Evolutionary conservation across 805 yeast genomes (phyloP).

Genomic region (Nakazawaea anatomiae): DNA sequence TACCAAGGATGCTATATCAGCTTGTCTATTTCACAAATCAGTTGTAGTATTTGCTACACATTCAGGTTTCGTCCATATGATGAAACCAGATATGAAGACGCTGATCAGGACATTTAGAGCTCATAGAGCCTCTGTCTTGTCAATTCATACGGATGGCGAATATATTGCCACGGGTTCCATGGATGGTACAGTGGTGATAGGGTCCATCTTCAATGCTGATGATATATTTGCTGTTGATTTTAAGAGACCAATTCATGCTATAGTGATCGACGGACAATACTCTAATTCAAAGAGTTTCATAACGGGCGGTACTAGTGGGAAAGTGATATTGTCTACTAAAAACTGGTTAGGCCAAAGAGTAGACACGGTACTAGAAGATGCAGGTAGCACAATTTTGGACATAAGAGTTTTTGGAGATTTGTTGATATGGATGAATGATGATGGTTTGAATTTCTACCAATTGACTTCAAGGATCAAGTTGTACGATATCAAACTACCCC

Average conservation of each 20-base stretch:
- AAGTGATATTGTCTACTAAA: conserved; percentile 63
- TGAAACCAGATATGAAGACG: conserved; percentile 50
- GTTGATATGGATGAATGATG: conserved; percentile 78
- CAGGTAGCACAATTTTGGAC: conserved; percentile 66
- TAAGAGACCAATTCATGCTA: conserved; percentile 83
- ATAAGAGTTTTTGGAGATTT: conserved; percentile 59
- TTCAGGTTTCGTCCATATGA: conserved; percentile 72
- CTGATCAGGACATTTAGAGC: conserved; percentile 68
- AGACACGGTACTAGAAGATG: conserved; percentile 58
- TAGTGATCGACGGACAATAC: conserved; percentile 72
- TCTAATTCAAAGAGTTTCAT: conserved; percentile 56
- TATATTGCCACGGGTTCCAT: conserved; percentile 84
- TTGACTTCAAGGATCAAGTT: conserved; percentile 43
- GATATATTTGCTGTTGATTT: conserved; percentile 76
- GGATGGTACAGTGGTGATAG: conserved; percentile 89
- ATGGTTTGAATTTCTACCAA: conserved; percentile 69
- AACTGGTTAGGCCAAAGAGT: conserved; percentile 85
- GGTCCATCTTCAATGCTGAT: conserved; percentile 53
- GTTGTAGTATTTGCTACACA: conserved; percentile 84
- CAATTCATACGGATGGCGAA: conserved; percentile 65
- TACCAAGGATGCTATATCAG: conserved; percentile 70
- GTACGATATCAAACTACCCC: conserved; percentile 50
- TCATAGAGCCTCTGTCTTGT: conserved; percentile 78
- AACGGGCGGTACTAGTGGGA: conserved; percentile 89
- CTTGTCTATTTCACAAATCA: conserved; percentile 52